These are phyloP conservation scores for Bolboschoenoplectus hybrid DNA, from an alignment of 202 grass and related monocot genomes.

Conservation along the genomic window DNA sequence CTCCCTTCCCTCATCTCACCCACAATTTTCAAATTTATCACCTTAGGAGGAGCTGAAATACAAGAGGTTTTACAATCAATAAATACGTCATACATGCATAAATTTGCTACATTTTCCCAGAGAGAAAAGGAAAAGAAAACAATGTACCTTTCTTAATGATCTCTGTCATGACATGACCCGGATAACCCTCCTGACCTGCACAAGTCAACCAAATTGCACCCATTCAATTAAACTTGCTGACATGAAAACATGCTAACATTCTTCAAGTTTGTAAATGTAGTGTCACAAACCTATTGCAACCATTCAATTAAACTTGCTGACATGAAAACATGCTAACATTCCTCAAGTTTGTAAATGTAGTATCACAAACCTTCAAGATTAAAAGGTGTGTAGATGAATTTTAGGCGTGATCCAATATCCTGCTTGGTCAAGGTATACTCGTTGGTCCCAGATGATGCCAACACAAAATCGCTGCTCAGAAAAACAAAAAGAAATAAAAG, in stretches of 20 bases:
- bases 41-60: slow-evolving; percentile 79
- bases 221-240: slow-evolving; percentile 6
- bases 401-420: slow-evolving; percentile 61
- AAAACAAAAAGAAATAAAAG: slow-evolving; percentile 33
- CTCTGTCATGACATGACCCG: slow-evolving; percentile 63
- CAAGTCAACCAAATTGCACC: slow-evolving; percentile 41
- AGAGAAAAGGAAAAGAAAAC: neutral
- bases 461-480: slow-evolving; percentile 60
- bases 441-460: slow-evolving; percentile 68
- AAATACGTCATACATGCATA: neutral
- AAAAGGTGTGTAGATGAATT: slow-evolving; percentile 81
- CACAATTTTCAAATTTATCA: slow-evolving; percentile 74
- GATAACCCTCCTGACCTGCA: slow-evolving; percentile 75
- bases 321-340: slow-evolving; percentile 33
- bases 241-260: slow-evolving; percentile 33
- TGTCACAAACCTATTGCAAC: slow-evolving; percentile 8
- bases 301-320: slow-evolving; percentile 6
- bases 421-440: slow-evolving; percentile 73
- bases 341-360: slow-evolving; percentile 32
- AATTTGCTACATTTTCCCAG: slow-evolving; percentile 6
- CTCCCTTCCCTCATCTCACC: slow-evolving; percentile 89
- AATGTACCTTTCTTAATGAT: slow-evolving; percentile 76
- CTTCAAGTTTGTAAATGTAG: slow-evolving; percentile 31
- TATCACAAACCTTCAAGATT: slow-evolving; percentile 82
- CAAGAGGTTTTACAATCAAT: slow-evolving; percentile 28